Evolutionary conservation across 2,329 filamentous ascomycete genomes (phyloP).

Genomic region (Aspergillus sp.): DNA sequence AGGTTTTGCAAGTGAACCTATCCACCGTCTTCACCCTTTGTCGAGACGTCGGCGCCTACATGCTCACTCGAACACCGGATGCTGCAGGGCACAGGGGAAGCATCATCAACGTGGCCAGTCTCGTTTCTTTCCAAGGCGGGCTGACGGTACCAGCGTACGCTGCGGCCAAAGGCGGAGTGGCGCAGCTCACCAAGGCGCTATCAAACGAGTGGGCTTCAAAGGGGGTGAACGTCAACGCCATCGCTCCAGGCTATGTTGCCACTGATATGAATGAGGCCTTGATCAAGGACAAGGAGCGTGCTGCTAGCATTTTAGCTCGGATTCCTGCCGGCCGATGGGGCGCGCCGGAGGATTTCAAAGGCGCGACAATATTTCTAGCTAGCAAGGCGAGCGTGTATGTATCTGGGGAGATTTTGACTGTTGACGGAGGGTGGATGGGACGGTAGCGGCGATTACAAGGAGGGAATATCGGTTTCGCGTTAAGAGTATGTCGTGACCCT

Average conservation of each 20-base stretch:
- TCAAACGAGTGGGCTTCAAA: slow-evolving; percentile 83
- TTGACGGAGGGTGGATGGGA: slow-evolving; percentile 1
- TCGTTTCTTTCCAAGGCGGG: slow-evolving; percentile 84
- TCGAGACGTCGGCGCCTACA: background rate
- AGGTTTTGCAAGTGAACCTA: too few relatives aligned
- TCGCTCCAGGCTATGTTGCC: slow-evolving; percentile 68
- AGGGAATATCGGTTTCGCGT: too few relatives aligned
- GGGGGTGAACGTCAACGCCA: slow-evolving; percentile 82
- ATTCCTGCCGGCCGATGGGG: slow-evolving; percentile 4
- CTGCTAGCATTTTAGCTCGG: background rate
- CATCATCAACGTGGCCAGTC: slow-evolving; percentile 82
- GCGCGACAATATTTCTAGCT: background rate
- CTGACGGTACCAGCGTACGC: slow-evolving; percentile 88
- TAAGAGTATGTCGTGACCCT: too few relatives aligned
- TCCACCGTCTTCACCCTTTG: background rate
- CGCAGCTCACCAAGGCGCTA: slow-evolving; percentile 81
- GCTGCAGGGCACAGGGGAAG: too few relatives aligned
- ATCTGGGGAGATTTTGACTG: background rate
- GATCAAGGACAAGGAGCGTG: too few relatives aligned
- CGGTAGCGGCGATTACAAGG: too few relatives aligned
- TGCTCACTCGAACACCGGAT: too few relatives aligned
- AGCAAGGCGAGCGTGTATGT: background rate
- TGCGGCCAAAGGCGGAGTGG: slow-evolving; percentile 82
- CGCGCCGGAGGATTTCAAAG: background rate
- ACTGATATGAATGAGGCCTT: too few relatives aligned